Conservation (phyloP, 768 basidiomycete species). For the Trametes coccinea region DNA sequence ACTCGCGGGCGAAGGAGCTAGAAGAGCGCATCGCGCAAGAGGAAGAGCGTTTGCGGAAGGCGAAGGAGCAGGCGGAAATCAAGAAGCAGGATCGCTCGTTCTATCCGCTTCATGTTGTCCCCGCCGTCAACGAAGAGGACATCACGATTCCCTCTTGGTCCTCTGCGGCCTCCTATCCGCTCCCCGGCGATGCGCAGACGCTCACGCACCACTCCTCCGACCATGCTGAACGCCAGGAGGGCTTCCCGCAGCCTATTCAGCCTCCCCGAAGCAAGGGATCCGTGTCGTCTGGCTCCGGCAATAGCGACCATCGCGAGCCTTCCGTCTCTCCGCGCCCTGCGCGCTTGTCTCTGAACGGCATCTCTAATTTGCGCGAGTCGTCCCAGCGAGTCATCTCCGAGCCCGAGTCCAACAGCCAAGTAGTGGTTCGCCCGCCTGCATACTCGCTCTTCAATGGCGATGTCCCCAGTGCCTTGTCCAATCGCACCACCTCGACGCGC, state of each 20-base stretch:
- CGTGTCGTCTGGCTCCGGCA: slow-evolving; percentile 21
- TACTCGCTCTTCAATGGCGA: slow-evolving; percentile 46
- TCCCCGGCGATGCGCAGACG: slow-evolving; percentile 13
- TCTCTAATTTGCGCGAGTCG: slow-evolving; percentile 30
- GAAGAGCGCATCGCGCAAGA: slow-evolving; percentile 70
- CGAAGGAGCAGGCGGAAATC: slow-evolving; percentile 59
- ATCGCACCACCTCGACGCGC: slow-evolving; percentile 29
- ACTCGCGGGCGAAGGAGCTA: slow-evolving; percentile 66
- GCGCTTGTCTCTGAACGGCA: slow-evolving; percentile 27
- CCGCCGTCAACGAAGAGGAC: slow-evolving; percentile 25
- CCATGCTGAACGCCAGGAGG: slow-evolving; percentile 18
- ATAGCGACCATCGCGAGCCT: slow-evolving; percentile 18
- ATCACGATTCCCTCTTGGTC: slow-evolving; percentile 23
- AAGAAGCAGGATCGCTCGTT: slow-evolving; percentile 45
- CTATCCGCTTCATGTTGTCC: slow-evolving; percentile 33
- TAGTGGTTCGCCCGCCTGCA: slow-evolving; percentile 37
- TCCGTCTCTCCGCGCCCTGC: slow-evolving; percentile 29
- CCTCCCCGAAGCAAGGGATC: slow-evolving; percentile 17
- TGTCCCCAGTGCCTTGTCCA: slow-evolving; percentile 33
- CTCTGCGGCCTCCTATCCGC: slow-evolving; percentile 2
- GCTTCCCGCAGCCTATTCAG: slow-evolving; percentile 22
- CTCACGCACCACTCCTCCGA: slow-evolving; percentile 22
- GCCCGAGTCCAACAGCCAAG: slow-evolving; percentile 21
- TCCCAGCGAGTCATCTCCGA: slow-evolving; percentile 7
- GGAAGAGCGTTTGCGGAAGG: slow-evolving; percentile 56